These are phyloP conservation scores for Geotrichum klebahnii DNA, from an alignment of 1,139 yeast species.

Conservation along the genomic window DNA sequence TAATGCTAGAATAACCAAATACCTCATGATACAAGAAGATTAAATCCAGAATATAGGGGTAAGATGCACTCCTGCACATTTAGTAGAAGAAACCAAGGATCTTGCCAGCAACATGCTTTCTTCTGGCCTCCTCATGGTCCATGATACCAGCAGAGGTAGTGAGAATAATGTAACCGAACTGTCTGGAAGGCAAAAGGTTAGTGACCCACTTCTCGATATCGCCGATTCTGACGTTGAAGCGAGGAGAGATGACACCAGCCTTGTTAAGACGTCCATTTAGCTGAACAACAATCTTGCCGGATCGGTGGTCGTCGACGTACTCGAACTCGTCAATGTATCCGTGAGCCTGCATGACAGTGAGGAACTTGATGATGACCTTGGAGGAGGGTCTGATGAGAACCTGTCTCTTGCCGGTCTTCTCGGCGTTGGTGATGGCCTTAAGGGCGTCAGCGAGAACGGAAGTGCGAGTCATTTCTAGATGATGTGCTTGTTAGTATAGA, in stretches of 20 bases:
- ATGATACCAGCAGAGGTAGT: slow-evolving; percentile 99
- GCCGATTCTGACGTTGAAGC: slow-evolving; percentile 90
- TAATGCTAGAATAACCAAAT: slow-evolving; percentile 11
- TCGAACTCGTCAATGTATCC: slow-evolving; percentile 99
- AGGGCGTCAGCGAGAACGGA: slow-evolving; percentile 99
- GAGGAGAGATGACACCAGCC: slow-evolving; percentile 97
- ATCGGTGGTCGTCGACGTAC: slow-evolving; percentile 98
- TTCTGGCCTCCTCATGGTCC: slow-evolving; percentile 99
- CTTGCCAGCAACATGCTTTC: slow-evolving; percentile 99
- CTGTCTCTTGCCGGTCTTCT: slow-evolving; percentile 99
- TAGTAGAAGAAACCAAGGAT: slow-evolving; percentile 95
- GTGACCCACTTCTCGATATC: slow-evolving; percentile 98
- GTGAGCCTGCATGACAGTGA: slow-evolving; percentile 97
- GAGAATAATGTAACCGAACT: slow-evolving; percentile 92
- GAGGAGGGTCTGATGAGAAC: slow-evolving; percentile 98
- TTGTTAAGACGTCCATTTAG: slow-evolving; percentile 97
- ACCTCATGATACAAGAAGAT: slow-evolving; percentile 8
- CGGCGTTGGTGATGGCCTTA: slow-evolving; percentile 98
- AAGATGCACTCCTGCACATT: slow-evolving; percentile 13
- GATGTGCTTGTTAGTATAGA: no score
- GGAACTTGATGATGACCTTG: slow-evolving; percentile 94
- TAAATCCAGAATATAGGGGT: background rate
- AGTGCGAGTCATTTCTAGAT: slow-evolving; percentile 82
- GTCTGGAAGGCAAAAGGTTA: slow-evolving; percentile 97
- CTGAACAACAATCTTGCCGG: slow-evolving; percentile 95